Percentiles rank a stretch among this genome's conserved stretches.
These are phyloP conservation scores for Choiromyces venosus DNA, from an alignment of 495 filamentous ascomycete species.

Conservation along the genomic window DNA sequence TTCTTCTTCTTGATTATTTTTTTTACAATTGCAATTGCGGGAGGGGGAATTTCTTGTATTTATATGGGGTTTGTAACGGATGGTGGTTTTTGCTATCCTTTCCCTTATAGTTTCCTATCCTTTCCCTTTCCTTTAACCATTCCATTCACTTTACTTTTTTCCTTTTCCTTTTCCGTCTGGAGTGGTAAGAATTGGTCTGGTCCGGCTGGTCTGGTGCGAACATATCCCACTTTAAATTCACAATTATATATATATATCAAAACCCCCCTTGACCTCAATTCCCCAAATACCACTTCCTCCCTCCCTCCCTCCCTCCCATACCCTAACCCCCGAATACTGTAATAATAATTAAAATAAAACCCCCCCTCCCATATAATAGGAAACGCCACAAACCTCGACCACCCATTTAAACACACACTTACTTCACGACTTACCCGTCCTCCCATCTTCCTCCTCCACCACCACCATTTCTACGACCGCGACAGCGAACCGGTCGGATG, in stretches of 20 bases:
- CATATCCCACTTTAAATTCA: no score
- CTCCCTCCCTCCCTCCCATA: slow-evolving; percentile 3
- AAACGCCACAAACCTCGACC: not conserved
- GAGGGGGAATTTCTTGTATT: not conserved
- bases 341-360: no score
- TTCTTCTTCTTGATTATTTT: not conserved
- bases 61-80: not conserved
- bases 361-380: not conserved
- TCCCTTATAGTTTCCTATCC: slow-evolving; percentile 10
- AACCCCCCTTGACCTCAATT: no score
- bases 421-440: not conserved
- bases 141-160: not conserved
- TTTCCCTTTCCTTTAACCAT: not conserved
- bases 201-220: no score
- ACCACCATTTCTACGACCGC: no score
- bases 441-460: no score
- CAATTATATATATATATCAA: not conserved
- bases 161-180: not conserved
- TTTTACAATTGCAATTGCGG: not conserved
- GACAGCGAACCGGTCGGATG: not conserved
- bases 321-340: not conserved
- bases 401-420: not conserved
- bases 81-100: not conserved
- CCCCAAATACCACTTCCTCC: not conserved
- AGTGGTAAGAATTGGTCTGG: not conserved